Evolutionary conservation across 129 eudicot species (phyloP).

Genomic region (Centaurea solstitialis): DNA sequence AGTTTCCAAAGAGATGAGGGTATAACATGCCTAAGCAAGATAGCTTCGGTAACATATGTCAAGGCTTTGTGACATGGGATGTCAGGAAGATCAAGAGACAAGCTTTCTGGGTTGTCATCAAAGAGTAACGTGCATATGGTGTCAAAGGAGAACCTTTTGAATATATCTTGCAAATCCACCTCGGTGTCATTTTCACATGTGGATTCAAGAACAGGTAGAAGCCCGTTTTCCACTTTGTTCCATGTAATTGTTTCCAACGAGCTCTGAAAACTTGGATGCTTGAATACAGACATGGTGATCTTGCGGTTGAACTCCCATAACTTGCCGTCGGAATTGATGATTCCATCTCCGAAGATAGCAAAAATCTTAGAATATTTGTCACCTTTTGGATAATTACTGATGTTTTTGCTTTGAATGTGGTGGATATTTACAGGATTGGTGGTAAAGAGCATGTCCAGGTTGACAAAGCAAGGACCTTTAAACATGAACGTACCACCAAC

Average conservation of each 20-base stretch:
- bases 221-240: slow-evolving; percentile 13
- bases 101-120: slow-evolving; percentile 31
- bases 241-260: not conserved
- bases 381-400: slow-evolving; percentile 38
- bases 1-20: slow-evolving; percentile 40
- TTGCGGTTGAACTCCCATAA: slow-evolving; percentile 17
- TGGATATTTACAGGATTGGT: slow-evolving; percentile 45
- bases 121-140: slow-evolving; percentile 18
- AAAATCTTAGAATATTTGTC: slow-evolving; percentile 34
- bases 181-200: not conserved
- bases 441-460: slow-evolving; percentile 31
- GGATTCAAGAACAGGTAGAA: slow-evolving; percentile 30
- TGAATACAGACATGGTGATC: not conserved
- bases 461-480: slow-evolving; percentile 44
- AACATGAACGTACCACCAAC: not conserved
- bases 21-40: slow-evolving; percentile 33
- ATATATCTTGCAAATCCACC: slow-evolving; percentile 1
- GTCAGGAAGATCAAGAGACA: slow-evolving; percentile 24
- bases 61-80: slow-evolving; percentile 32
- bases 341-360: slow-evolving; percentile 41
- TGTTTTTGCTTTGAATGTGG: slow-evolving; percentile 31
- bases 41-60: slow-evolving; percentile 3
- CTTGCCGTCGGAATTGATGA: slow-evolving; percentile 24
- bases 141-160: slow-evolving; percentile 46
- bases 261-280: slow-evolving; percentile 3